phyloP scores from a whole-genome alignment of 306 rosid species.

The Delonix regia region DNA sequence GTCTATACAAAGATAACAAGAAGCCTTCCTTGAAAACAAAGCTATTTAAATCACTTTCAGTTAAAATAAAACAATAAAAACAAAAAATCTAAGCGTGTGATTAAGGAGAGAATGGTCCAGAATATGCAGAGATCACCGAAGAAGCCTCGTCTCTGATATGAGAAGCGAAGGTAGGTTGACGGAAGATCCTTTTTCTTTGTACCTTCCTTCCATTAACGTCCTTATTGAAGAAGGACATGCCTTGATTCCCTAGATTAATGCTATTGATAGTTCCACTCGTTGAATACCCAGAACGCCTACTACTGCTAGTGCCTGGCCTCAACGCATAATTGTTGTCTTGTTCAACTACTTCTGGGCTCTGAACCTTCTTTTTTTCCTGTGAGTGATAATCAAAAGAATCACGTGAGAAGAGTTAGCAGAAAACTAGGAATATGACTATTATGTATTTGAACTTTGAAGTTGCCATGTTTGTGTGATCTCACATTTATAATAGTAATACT shows the following conservation, averaged over 20 bases:
- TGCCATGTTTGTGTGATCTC: not conserved
- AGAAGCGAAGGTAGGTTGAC: conserved; percentile 38
- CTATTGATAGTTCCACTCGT: conserved; percentile 42
- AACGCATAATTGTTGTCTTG: conserved; percentile 45
- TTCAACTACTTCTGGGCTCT: conserved; percentile 38
- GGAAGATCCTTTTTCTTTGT: conserved; percentile 35
- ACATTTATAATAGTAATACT: no score
- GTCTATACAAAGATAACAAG: no score
- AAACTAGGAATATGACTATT: no score
- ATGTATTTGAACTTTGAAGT: not conserved
- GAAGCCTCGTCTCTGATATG: conserved; percentile 58
- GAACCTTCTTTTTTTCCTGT: conserved; percentile 69
- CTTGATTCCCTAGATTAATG: conserved; percentile 47
- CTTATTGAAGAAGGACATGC: conserved; percentile 6
- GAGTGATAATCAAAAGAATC: not conserved
- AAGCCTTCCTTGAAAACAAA: not conserved
- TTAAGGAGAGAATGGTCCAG: conserved; percentile 55
- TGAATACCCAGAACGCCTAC: conserved; percentile 38
- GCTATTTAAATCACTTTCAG: not conserved
- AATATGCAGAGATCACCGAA: conserved; percentile 61
- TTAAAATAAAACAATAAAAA: not conserved
- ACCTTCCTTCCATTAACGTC: conserved; percentile 39
- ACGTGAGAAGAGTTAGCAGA: no score
- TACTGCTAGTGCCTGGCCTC: conserved; percentile 63
- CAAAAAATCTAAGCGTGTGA: not conserved